Conservation (phyloP, 305 asterid species). For the Rubia balearica region DNA sequence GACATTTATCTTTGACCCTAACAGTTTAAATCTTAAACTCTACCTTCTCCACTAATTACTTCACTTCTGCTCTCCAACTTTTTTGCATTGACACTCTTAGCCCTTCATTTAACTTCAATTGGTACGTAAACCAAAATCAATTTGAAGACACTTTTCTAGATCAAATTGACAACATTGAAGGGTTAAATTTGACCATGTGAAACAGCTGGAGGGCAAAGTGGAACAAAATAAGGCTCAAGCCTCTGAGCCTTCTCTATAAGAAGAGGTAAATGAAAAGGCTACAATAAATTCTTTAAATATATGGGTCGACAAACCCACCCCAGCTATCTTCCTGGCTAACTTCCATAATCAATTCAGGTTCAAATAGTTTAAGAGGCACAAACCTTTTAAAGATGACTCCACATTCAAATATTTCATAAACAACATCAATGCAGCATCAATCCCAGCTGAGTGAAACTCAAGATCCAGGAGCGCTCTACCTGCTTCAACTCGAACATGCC, state of each 20-base stretch:
- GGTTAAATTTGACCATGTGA: background rate
- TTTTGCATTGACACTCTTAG: background rate
- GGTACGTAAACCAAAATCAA: background rate
- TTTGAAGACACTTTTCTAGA: background rate
- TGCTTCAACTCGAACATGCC: slow-evolving; percentile 83
- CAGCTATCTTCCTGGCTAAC: background rate
- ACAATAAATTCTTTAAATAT: background rate
- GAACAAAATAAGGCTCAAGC: background rate
- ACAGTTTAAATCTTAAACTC: background rate
- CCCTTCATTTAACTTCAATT: background rate
- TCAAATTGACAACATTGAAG: background rate
- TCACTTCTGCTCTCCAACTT: background rate
- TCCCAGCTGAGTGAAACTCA: slow-evolving; percentile 74
- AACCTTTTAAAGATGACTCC: slow-evolving; percentile 86
- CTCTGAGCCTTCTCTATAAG: background rate
- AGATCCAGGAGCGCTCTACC: slow-evolving; percentile 85
- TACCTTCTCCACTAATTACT: background rate
- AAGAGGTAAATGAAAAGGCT: background rate
- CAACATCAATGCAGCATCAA: slow-evolving; percentile 64
- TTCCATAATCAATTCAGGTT: background rate
- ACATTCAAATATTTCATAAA: slow-evolving; percentile 63
- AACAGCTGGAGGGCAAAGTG: background rate
- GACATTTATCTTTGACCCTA: no score
- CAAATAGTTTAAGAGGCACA: slow-evolving; percentile 15
- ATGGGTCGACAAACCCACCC: background rate